These are phyloP conservation scores for Tulasnella sp. DNA, from an alignment of 768 basidiomycete species.

Conservation along the genomic window DNA sequence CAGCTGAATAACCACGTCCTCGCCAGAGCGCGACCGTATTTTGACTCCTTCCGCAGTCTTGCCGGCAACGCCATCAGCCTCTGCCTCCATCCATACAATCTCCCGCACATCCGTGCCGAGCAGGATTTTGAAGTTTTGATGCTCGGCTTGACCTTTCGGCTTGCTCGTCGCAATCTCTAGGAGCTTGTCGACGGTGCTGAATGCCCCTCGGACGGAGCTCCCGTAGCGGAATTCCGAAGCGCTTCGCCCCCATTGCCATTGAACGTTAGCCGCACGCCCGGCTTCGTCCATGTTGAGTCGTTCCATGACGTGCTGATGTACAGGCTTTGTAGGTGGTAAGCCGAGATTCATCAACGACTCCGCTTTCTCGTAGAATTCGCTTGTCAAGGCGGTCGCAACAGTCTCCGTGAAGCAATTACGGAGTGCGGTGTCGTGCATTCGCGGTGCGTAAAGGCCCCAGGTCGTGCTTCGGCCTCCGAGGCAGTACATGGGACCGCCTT, in stretches of 20 bases:
- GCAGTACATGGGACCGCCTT: slow-evolving; percentile 19
- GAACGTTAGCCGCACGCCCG: not conserved
- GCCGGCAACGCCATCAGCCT: not conserved
- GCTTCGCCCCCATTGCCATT: slow-evolving; percentile 24
- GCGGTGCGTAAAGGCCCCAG: slow-evolving; percentile 7
- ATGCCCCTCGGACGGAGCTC: slow-evolving; percentile 21
- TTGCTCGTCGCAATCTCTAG: not conserved
- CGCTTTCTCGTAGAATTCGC: not conserved
- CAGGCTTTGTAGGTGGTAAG: not conserved
- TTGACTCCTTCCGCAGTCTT: not conserved
- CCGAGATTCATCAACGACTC: not conserved
- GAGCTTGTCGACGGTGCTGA: slow-evolving; percentile 20
- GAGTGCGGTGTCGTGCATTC: not conserved
- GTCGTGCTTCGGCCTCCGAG: slow-evolving; percentile 21
- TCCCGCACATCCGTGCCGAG: slow-evolving; percentile 12
- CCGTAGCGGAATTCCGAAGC: slow-evolving; percentile 21
- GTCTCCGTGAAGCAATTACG: not conserved
- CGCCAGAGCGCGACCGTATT: not conserved
- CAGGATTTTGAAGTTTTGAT: slow-evolving; percentile 20
- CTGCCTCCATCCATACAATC: not conserved
- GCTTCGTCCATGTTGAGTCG: not conserved
- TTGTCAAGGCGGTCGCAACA: not conserved
- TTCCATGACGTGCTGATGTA: slow-evolving; percentile 1
- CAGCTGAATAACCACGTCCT: not conserved
- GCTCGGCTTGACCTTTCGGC: not conserved